Evolutionary conservation across 1,284 basidiomycete species (phyloP), one percentile per base, ranked within the genome.

Genomic region (Filobasidium uniguttulatum): DNA sequence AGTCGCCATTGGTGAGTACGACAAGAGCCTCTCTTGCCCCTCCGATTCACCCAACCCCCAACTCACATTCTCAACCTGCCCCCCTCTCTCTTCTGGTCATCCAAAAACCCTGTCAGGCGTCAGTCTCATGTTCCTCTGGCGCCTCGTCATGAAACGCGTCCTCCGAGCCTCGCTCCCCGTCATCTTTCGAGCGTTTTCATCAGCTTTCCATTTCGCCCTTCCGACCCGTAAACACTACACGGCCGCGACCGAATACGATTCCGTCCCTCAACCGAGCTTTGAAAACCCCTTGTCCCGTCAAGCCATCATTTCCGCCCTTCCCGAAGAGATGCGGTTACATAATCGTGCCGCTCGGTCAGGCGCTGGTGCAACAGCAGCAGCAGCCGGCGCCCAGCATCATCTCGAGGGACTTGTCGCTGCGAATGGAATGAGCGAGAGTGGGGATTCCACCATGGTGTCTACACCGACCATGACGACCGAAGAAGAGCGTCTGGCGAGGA

Each of bases 211-310:
- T 30, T 57, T 70, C 25, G 73, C 73, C 7, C 75, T 89, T 4
- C 86, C 86, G 0, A 78, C 79, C 55, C 76, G 88, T 36, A 74
- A 84, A 19, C 86, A 85, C 68, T 91, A 91, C 65, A 85, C 79
- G 1, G 82, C 86, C 19, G 88, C 88, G 7, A 90, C 85, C 6
- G 62, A 87, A 59, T 90, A 90, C 66, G 75, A 74, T 33, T 73
- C 67, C 35, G 76, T 82, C 0, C 83, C 83, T 0, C 73, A 73
- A 17, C 77, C 82, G n/a, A 57, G 62, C 46, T 73, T 72, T 2
- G 70, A 91, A 46, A 77, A 78, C 38, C 73, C 85, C 0, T 80
- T 91, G 56, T 57, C 61, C 3, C 57, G 60, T 28, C 55, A 54
- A 53, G 44, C 47, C 48, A 47, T 52, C 2, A 44, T 50, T 5